Conservation (phyloP, 1,284 basidiomycete genomes). For the Ceratobasidium sp. region DNA sequence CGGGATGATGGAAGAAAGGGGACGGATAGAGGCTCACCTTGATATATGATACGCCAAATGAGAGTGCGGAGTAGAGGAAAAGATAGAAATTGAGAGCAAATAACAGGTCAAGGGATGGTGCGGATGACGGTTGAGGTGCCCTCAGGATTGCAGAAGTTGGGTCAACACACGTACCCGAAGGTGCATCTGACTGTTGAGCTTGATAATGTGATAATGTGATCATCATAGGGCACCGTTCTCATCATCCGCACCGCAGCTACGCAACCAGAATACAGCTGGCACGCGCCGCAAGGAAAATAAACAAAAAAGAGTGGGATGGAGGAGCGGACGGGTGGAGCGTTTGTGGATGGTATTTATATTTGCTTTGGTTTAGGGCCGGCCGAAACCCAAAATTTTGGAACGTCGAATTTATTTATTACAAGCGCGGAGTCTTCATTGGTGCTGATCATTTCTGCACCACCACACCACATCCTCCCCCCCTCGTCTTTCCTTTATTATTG, state of each 20-base stretch:
- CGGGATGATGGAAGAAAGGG: neutral
- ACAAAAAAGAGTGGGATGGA: too few relatives aligned
- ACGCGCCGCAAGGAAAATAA: neutral
- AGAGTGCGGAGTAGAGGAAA: too few relatives aligned
- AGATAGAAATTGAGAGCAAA: neutral
- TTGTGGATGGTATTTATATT: conserved; percentile 17
- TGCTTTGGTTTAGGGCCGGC: conserved; percentile 41
- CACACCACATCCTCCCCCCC: conserved; percentile 28
- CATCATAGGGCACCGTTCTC: conserved; percentile 38
- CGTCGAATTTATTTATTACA: conserved; percentile 13
- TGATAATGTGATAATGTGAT: conserved; percentile 45
- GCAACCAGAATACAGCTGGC: conserved; percentile 38
- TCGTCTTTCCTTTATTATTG: neutral
- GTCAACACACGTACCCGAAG: conserved; percentile 39
- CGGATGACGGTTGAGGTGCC: conserved; percentile 8
- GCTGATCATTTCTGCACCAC: conserved; percentile 37
- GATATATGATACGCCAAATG: too few relatives aligned
- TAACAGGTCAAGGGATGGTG: conserved; percentile 4
- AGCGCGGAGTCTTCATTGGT: conserved; percentile 38
- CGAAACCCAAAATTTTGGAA: conserved; percentile 41
- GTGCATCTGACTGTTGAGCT: conserved; percentile 47
- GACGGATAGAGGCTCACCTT: neutral
- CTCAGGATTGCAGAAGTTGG: conserved; percentile 48
- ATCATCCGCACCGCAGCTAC: conserved; percentile 29
- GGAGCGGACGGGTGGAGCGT: too few relatives aligned